Percentiles rank a stretch among this genome's conserved stretches.
These are phyloP conservation scores for Lizanozyma gosingica DNA, from an alignment of 1,139 yeast genomes.

Conservation along the genomic window DNA sequence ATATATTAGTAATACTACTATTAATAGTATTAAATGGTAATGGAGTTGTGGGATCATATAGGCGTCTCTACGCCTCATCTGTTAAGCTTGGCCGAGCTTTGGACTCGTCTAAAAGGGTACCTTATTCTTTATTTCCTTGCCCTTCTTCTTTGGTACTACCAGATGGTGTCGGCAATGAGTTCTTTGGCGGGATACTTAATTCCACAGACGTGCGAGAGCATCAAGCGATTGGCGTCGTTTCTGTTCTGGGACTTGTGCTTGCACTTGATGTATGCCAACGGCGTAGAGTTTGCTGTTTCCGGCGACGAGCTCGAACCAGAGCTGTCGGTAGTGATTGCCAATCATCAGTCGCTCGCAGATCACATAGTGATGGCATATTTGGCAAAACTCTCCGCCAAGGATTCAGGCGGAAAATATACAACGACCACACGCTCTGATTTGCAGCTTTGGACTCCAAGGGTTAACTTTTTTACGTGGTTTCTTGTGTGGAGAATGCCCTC, in stretches of 20 bases:
- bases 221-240: conserved; percentile 15
- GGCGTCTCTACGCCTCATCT: conserved; percentile 6
- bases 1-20: too few species aligned
- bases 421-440: conserved; percentile 9
- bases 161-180: conserved; percentile 15
- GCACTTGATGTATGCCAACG: conserved; percentile 26
- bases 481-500: conserved; percentile 49
- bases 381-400: conserved; percentile 17
- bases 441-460: conserved; percentile 23
- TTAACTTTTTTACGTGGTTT: conserved; percentile 56
- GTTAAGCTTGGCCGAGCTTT: not conserved
- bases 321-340: conserved; percentile 40
- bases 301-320: conserved; percentile 39
- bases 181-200: conserved; percentile 12
- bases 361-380: conserved; percentile 40
- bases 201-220: conserved; percentile 20
- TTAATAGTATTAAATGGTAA: too few species aligned
- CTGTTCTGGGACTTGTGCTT: conserved; percentile 30
- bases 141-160: conserved; percentile 13
- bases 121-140: conserved; percentile 10
- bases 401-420: conserved; percentile 4
- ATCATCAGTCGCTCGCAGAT: conserved; percentile 51
- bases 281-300: conserved; percentile 24
- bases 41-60: conserved; percentile 18
- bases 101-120: conserved; percentile 13